A percentile compares a stretch with the other conserved stretches of the same genome.
These are phyloP conservation scores for Moesziomyces sp. DNA, from an alignment of 1,284 basidiomycete species.

Conservation along the genomic window DNA sequence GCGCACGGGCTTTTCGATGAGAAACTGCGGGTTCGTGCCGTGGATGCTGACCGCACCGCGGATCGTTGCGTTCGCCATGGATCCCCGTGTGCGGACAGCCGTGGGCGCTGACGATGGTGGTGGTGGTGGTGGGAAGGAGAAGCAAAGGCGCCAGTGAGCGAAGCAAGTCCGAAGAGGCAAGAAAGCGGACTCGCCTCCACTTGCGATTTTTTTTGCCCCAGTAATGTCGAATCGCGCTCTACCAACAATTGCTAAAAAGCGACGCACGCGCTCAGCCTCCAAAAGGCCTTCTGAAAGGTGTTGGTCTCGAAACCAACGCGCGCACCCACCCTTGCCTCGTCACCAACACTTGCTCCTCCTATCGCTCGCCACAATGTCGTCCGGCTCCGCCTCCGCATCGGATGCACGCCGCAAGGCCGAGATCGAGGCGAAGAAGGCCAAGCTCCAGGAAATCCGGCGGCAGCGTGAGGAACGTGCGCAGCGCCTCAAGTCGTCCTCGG, in stretches of 20 bases:
- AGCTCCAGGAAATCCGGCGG: conserved; percentile 83
- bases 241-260: too few species aligned
- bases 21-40: conserved; percentile 86
- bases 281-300: conserved; percentile 4
- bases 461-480: conserved; percentile 75
- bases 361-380: conserved; percentile 14
- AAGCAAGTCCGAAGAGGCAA: too few species aligned
- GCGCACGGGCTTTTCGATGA: conserved; percentile 96
- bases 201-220: too few species aligned
- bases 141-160: too few species aligned
- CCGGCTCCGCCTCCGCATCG: conserved; percentile 30
- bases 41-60: conserved; percentile 85
- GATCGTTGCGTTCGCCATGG: conserved; percentile 85
- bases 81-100: too few species aligned
- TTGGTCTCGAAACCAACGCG: conserved; percentile 14
- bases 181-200: too few species aligned
- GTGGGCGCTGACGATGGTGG: too few species aligned
- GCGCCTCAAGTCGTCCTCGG: conserved; percentile 31
- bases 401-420: conserved; percentile 75
- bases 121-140: too few species aligned
- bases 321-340: not conserved
- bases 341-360: not conserved
- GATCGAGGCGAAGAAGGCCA: conserved; percentile 89
- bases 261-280: not conserved
- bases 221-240: too few species aligned